phyloP scores from a whole-genome alignment of 768 basidiomycete species.

The Pleurotus sapidus region DNA sequence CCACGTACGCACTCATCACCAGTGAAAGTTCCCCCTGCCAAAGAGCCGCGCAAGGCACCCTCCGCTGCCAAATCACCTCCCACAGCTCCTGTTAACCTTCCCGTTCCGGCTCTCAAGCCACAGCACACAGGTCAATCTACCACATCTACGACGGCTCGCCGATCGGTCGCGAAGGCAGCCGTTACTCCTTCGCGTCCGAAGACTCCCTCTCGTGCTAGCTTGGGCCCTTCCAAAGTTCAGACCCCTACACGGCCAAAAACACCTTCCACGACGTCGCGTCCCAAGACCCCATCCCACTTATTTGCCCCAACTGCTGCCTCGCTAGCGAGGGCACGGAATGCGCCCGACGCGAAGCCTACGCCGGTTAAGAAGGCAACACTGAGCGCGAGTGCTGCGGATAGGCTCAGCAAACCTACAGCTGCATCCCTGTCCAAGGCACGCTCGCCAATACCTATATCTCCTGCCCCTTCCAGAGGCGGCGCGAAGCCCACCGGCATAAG shows the following conservation, averaged over 20 bases:
- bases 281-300: conserved; percentile 65
- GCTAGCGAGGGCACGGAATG: conserved; percentile 64
- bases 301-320: conserved; percentile 86
- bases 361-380: conserved; percentile 55
- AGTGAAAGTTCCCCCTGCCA: background rate
- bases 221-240: conserved; percentile 14
- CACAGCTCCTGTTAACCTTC: conserved; percentile 17
- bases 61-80: conserved; percentile 12
- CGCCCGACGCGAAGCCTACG: conserved; percentile 39
- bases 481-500: conserved; percentile 20
- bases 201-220: conserved; percentile 10
- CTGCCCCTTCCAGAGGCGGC: conserved; percentile 21
- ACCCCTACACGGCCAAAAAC: conserved; percentile 27
- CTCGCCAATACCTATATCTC: conserved; percentile 28
- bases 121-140: conserved; percentile 38
- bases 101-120: conserved; percentile 26
- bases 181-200: conserved; percentile 13
- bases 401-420: conserved; percentile 81
- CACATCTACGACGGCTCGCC: conserved; percentile 25
- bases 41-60: background rate
- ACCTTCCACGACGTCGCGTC: conserved; percentile 34
- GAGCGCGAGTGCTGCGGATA: conserved; percentile 53
- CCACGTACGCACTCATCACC: conserved; percentile 3
- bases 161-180: conserved; percentile 15
- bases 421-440: conserved; percentile 68